A percentile compares a stretch with the other conserved stretches of the same genome.
These are phyloP conservation scores for Cercospora sp. DNA, from an alignment of 2,329 filamentous ascomycete species.

Conservation along the genomic window DNA sequence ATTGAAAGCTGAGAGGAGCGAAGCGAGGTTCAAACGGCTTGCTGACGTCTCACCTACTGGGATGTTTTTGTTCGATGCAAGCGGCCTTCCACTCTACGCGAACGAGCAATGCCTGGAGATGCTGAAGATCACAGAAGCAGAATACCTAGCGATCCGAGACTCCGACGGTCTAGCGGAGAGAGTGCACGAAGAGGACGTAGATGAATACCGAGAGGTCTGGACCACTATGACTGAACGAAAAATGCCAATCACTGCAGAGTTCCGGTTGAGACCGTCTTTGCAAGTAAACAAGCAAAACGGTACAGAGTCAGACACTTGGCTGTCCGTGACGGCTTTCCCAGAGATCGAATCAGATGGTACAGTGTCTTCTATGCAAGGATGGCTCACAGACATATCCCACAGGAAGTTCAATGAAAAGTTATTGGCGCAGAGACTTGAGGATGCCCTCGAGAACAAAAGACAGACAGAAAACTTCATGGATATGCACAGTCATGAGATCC, in stretches of 20 bases:
- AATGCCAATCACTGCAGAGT: conserved; percentile 40
- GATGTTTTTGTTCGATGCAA: conserved; percentile 40
- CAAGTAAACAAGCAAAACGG: conserved; percentile 31
- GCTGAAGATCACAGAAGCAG: conserved; percentile 31
- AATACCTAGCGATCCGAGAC: conserved; percentile 10
- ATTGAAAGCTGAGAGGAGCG: conserved; percentile 38
- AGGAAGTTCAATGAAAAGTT: conserved; percentile 38
- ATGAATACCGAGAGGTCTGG: conserved; percentile 38
- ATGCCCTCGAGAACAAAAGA: conserved; percentile 41
- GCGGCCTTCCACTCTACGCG: conserved; percentile 42
- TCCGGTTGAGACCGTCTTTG: conserved; percentile 42
- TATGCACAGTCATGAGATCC: conserved; percentile 45
- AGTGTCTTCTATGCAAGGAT: conserved; percentile 35
- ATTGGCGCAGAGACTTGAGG: conserved; percentile 36
- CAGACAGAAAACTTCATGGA: conserved; percentile 43
- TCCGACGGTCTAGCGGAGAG: conserved; percentile 20
- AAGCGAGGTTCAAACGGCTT: conserved; percentile 44
- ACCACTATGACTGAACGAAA: conserved; percentile 36
- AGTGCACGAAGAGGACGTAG: conserved; percentile 40
- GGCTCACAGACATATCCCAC: conserved; percentile 39
- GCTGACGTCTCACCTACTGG: conserved; percentile 43
- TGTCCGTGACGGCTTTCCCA: conserved; percentile 37
- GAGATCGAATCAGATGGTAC: conserved; percentile 36
- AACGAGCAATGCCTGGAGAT: conserved; percentile 46
- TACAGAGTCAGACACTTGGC: conserved; percentile 36